Conservation (phyloP, 1,139 yeast species). For the Geotrichum bryndzae region DNA sequence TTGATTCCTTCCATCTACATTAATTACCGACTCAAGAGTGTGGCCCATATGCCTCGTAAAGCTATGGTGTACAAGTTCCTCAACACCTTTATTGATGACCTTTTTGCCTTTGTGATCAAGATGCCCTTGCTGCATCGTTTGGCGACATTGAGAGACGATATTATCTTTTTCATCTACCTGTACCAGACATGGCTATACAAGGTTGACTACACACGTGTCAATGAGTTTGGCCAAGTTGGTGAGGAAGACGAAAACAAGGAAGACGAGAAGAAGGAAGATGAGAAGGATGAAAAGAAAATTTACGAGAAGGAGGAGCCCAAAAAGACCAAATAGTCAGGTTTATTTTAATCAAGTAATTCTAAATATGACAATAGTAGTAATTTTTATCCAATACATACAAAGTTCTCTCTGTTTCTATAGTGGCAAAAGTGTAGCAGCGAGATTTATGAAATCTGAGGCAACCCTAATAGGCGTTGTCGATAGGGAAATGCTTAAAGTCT, state of each 20-base stretch:
- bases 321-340: background rate
- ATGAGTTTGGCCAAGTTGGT: constrained; percentile 40
- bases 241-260: constrained; percentile 26
- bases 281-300: background rate
- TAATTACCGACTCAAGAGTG: constrained; percentile 40
- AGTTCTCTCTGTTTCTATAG: background rate
- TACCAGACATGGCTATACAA: constrained; percentile 41
- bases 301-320: background rate
- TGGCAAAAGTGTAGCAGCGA: no score
- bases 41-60: constrained; percentile 40
- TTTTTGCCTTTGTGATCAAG: constrained; percentile 40
- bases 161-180: constrained; percentile 37
- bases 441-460: no score
- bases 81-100: constrained; percentile 40
- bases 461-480: no score
- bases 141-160: constrained; percentile 40
- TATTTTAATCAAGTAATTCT: background rate
- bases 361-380: background rate
- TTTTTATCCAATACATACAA: background rate
- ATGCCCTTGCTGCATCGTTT: constrained; percentile 39
- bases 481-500: no score
- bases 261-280: background rate
- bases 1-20: constrained; percentile 39
- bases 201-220: constrained; percentile 38
- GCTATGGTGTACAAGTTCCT: constrained; percentile 41